These are phyloP conservation scores for Aureobasidium subglaciale DNA, from an alignment of 2,329 filamentous ascomycete species.

Conservation along the genomic window DNA sequence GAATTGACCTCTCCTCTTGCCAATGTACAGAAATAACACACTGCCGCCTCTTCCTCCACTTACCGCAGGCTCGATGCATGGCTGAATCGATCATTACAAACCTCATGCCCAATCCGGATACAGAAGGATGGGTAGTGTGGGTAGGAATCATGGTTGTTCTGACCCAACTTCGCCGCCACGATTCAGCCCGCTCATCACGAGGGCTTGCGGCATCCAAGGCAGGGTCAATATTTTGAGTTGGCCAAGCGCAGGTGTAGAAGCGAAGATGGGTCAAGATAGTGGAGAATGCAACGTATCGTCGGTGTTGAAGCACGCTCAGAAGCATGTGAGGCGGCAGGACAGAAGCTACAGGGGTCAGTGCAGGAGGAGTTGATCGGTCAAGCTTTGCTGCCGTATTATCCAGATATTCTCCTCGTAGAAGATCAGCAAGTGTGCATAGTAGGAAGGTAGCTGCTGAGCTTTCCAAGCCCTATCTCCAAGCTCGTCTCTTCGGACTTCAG, in stretches of 20 bases:
- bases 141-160: neutral
- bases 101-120: slow-evolving; percentile 1
- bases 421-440: neutral
- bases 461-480: neutral
- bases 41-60: neutral
- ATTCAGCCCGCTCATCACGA: slow-evolving; percentile 1
- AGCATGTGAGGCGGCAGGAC: neutral
- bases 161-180: neutral
- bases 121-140: neutral
- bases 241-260: neutral
- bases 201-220: neutral
- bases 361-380: neutral
- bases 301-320: neutral
- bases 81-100: neutral
- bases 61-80: neutral
- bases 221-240: slow-evolving; percentile 1
- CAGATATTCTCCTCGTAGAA: neutral
- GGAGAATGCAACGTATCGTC: neutral
- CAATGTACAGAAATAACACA: neutral
- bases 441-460: neutral
- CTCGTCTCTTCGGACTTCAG: neutral
- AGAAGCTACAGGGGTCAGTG: neutral
- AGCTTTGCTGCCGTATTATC: slow-evolving; percentile 6
- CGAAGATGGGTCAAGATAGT: neutral
- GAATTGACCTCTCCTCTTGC: neutral